Conservation (phyloP, 345 rosid genomes). For the Aethionema arabicum region DNA sequence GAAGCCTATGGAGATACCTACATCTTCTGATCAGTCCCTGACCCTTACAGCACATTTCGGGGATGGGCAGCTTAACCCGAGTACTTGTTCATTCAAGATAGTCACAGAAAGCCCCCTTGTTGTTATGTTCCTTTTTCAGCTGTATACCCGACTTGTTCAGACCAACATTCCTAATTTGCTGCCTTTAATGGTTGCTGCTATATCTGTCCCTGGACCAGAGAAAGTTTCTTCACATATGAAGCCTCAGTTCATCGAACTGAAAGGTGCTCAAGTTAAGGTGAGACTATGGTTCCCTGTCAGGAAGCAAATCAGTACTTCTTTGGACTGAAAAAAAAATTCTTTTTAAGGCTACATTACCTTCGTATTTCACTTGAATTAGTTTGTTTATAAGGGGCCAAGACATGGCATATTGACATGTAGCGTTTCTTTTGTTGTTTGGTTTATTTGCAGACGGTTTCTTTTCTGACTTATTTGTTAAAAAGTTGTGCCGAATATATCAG, state of each 20-base stretch:
- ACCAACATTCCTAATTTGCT: conserved; percentile 84
- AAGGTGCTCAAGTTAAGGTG: conserved; percentile 99
- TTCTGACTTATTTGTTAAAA: conserved; percentile 92
- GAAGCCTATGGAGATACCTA: conserved; percentile 40
- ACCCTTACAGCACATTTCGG: conserved; percentile 33
- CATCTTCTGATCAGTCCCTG: conserved; percentile 37
- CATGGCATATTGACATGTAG: conserved; percentile 22
- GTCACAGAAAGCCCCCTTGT: conserved; percentile 97
- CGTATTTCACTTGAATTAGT: conserved; percentile 17
- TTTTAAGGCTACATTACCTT: conserved; percentile 12
- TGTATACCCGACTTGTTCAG: conserved; percentile 86
- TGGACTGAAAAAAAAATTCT: background rate
- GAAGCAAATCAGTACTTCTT: conserved; percentile 15
- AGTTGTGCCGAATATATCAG: conserved; percentile 91
- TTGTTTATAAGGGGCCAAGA: conserved; percentile 4
- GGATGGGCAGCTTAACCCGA: conserved; percentile 81
- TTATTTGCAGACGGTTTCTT: conserved; percentile 88
- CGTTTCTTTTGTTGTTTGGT: conserved; percentile 28
- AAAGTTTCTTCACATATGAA: conserved; percentile 78
- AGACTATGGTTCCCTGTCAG: conserved; percentile 29
- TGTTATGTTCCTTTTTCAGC: conserved; percentile 94
- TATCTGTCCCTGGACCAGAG: conserved; percentile 93
- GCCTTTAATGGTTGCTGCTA: conserved; percentile 96
- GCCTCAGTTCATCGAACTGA: conserved; percentile 80
- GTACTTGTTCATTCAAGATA: conserved; percentile 87